These are phyloP conservation scores for Pueraria montana DNA, from an alignment of 306 rosid genomes.

Conservation along the genomic window DNA sequence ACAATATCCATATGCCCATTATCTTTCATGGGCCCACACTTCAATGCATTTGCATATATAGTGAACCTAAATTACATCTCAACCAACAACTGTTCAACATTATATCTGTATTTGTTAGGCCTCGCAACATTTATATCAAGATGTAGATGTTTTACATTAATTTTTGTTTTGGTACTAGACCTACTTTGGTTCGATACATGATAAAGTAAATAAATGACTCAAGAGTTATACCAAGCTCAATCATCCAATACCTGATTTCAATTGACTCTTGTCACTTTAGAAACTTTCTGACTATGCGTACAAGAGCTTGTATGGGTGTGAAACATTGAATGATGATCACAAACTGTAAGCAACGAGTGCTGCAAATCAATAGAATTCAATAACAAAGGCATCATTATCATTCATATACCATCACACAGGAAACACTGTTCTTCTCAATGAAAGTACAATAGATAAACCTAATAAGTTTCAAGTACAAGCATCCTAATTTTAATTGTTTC, in stretches of 20 bases:
- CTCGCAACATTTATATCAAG: neutral
- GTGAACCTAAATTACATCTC: slow-evolving; percentile 2
- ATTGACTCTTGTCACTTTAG: neutral
- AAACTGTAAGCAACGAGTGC: too few relatives aligned
- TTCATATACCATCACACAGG: too few relatives aligned
- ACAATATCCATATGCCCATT: slow-evolving; percentile 29
- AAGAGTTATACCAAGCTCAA: neutral
- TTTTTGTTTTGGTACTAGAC: neutral
- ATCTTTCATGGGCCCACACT: slow-evolving; percentile 15
- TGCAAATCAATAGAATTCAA: neutral
- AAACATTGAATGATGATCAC: neutral
- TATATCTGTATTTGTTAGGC: slow-evolving; percentile 5
- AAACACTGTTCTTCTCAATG: too few relatives aligned
- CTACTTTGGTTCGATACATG: neutral
- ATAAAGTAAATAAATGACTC: neutral
- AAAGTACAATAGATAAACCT: neutral
- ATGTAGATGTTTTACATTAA: neutral
- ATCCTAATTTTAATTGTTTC: neutral
- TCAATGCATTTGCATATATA: neutral
- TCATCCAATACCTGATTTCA: neutral
- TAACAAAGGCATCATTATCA: too few relatives aligned
- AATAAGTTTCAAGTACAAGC: neutral
- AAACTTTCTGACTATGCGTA: too few relatives aligned
- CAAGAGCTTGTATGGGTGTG: too few relatives aligned
- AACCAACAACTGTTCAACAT: neutral